Conservation (phyloP, 768 basidiomycete species). For the Amanita fuliginea region DNA sequence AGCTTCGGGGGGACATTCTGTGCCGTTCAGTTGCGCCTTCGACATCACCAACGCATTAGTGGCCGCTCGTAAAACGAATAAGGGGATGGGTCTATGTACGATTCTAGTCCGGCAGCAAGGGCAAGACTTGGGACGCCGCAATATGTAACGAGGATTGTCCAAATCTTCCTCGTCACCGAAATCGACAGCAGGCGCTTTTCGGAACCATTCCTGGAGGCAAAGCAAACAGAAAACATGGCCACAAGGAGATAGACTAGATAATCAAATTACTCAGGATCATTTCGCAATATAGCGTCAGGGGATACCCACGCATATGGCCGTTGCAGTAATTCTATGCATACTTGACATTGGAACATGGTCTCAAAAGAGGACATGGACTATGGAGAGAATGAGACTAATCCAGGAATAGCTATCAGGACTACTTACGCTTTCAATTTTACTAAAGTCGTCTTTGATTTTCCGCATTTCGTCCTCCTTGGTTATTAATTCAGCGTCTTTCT, state of each 20-base stretch:
- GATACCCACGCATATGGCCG: slow-evolving; percentile 56
- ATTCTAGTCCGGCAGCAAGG: slow-evolving; percentile 59
- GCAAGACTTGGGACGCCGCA: slow-evolving; percentile 58
- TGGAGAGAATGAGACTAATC: background rate
- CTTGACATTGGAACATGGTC: slow-evolving; percentile 56
- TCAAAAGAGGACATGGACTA: slow-evolving; percentile 50
- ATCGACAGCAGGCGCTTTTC: slow-evolving; percentile 41
- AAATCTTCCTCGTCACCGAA: slow-evolving; percentile 20
- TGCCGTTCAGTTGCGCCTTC: slow-evolving; percentile 15
- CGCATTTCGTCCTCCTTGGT: slow-evolving; percentile 34
- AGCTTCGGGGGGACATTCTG: slow-evolving; percentile 10
- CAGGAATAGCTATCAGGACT: background rate
- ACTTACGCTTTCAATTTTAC: slow-evolving; percentile 48
- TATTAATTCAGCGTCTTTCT: background rate
- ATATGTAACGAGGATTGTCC: slow-evolving; percentile 31
- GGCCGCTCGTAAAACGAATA: slow-evolving; percentile 59
- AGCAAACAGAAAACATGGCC: slow-evolving; percentile 67
- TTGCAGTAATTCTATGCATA: slow-evolving; percentile 60
- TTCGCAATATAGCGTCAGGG: background rate
- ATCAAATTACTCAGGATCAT: slow-evolving; percentile 6
- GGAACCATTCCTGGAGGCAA: slow-evolving; percentile 74
- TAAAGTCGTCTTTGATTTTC: slow-evolving; percentile 33
- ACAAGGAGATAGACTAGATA: slow-evolving; percentile 54
- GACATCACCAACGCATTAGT: slow-evolving; percentile 35
- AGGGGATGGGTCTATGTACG: slow-evolving; percentile 48